phyloP scores from a whole-genome alignment of 192 early-diverging fungal species.

The Entomortierella beljakovae region DNA sequence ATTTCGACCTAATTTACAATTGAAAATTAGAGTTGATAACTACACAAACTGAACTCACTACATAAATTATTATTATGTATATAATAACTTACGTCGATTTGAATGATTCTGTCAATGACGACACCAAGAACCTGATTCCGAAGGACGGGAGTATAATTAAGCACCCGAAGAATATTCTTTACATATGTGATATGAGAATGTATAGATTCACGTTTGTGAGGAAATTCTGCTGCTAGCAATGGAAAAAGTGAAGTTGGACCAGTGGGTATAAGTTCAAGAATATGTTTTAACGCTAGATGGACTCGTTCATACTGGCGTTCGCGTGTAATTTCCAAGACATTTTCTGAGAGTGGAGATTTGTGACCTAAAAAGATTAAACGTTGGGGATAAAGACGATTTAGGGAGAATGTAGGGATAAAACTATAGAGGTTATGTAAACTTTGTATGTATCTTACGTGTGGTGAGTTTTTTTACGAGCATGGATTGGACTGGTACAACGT shows the following conservation, averaged over 20 bases:
- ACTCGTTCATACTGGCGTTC: conserved; percentile 60
- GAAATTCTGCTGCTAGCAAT: conserved; percentile 74
- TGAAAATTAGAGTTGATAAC: background rate
- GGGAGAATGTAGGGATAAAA: background rate
- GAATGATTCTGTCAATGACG: conserved; percentile 84
- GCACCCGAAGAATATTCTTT: conserved; percentile 78
- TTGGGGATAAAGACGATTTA: background rate
- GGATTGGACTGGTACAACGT: conserved; percentile 68
- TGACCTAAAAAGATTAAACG: conserved; percentile 5
- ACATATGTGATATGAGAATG: conserved; percentile 73
- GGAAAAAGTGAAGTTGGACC: conserved; percentile 72
- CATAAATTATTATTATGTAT: background rate
- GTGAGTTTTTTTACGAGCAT: conserved; percentile 68
- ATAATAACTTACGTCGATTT: conserved; percentile 81
- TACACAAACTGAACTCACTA: background rate
- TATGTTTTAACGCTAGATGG: conserved; percentile 68
- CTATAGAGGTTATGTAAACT: background rate
- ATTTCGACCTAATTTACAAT: conserved; percentile 78
- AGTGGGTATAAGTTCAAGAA: conserved; percentile 78
- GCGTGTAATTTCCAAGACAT: background rate
- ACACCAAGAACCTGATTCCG: conserved; percentile 77
- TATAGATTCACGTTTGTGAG: conserved; percentile 75
- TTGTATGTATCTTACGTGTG: conserved; percentile 56
- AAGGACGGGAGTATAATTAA: conserved; percentile 82
- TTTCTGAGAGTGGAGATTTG: background rate